Evolutionary conservation across 2,329 filamentous ascomycete genomes (phyloP), one percentile per base, ranked within the genome.

Genomic region (Kalmusia sp.): DNA sequence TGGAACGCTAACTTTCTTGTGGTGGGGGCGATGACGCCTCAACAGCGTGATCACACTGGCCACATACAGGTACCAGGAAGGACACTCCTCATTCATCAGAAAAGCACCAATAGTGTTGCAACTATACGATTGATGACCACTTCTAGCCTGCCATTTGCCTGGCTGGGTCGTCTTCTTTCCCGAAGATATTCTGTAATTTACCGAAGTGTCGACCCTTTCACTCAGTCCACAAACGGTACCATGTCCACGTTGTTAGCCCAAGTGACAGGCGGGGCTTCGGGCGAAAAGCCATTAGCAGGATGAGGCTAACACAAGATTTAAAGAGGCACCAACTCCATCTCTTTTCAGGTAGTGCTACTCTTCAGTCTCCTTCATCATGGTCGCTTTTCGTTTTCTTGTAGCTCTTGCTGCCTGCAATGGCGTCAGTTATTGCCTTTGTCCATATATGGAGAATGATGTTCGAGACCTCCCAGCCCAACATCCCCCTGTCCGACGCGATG

Each of bases 371-470:
- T 43, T 51, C 11, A 68, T 58, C 6, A 72, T 72, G 70, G 53
- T 70, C 17, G 55, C 56, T 34, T 45, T 57, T 34, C 48, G 51
- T 24, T 43, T 65, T 41, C 51, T 73, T 37, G 61, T 62, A 48
- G 64, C 64, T 22, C 40, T 70, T 22, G 63, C 68, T 59, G 63
- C 61, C 43, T 63, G 54, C 35, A 50, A 52, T 37, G 60, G 60
- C 22, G 33, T 68, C 51, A 58, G 59, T 25, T 45, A 65, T 33
- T 66, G 67, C 48, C 59, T 55, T 57, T 76, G 73, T 47, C 73
- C 73, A n/a, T 72, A 65, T 47, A 76, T 76, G 73, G 63, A 66
- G 24, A 58, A 53, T 22, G 64, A 72, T 38, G 57, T 65, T 55
- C 61, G 57, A 35, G 64, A 68, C 39, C 51, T 68, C 33, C 67